Conservation (phyloP, 345 rosid genomes). For the Firmiana major region DNA sequence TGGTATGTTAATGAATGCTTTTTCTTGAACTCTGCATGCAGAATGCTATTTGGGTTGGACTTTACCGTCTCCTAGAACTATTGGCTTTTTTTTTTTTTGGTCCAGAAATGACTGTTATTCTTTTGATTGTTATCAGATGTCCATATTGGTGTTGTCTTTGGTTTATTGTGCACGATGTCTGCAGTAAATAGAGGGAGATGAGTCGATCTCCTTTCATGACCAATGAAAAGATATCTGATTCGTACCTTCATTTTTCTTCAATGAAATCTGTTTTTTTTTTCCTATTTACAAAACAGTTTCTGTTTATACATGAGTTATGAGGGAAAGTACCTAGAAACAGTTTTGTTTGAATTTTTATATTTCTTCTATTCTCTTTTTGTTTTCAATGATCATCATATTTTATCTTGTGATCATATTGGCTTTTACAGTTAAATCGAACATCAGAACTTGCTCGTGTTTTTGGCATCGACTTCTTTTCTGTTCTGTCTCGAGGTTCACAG, state of each 20-base stretch:
- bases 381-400: neutral
- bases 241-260: neutral
- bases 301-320: neutral
- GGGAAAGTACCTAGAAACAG: neutral
- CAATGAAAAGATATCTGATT: neutral
- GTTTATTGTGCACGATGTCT: neutral
- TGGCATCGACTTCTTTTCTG: conserved; percentile 97
- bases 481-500: conserved; percentile 96
- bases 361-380: neutral
- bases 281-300: neutral
- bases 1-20: conserved; percentile 41
- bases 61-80: neutral
- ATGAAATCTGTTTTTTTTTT: neutral
- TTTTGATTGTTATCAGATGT: neutral
- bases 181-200: neutral
- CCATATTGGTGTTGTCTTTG: neutral
- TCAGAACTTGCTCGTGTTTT: conserved; percentile 98
- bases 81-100: neutral
- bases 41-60: neutral
- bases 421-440: conserved; percentile 87
- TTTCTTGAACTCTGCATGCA: neutral
- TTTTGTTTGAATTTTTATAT: neutral
- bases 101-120: neutral
- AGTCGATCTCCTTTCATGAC: neutral
- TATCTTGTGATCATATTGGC: conserved; percentile 4